Conservation (phyloP, 2,329 filamentous ascomycete species). For the Botrytis fragariae region DNA sequence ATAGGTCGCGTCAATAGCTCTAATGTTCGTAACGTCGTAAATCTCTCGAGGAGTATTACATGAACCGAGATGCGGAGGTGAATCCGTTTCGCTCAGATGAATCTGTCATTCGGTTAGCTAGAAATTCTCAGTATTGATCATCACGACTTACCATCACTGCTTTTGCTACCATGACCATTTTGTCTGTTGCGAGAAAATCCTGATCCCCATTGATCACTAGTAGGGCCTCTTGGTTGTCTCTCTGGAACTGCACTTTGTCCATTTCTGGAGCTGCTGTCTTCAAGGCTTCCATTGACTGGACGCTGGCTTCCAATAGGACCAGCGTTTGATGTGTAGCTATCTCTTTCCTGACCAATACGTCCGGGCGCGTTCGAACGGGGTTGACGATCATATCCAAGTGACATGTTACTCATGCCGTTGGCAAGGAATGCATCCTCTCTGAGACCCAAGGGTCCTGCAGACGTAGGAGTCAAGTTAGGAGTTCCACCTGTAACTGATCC, state of each 20-base stretch:
- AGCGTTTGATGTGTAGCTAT: conserved; percentile 42
- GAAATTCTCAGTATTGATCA: conserved; percentile 27
- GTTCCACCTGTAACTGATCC: conserved; percentile 61
- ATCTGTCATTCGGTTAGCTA: conserved; percentile 36
- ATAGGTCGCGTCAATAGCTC: conserved; percentile 26
- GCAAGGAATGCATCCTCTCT: conserved; percentile 35
- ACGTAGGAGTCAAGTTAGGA: conserved; percentile 71
- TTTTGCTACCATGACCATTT: conserved; percentile 60
- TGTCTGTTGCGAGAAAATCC: conserved; percentile 54
- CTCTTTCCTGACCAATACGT: conserved; percentile 47
- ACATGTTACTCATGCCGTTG: conserved; percentile 59
- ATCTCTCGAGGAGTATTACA: conserved; percentile 24
- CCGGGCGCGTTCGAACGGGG: conserved; percentile 41
- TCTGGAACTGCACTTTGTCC: conserved; percentile 48
- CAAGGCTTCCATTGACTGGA: conserved; percentile 44
- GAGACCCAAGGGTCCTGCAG: conserved; percentile 60
- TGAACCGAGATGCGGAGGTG: conserved; percentile 21
- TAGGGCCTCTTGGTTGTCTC: conserved; percentile 62
- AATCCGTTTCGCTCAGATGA: conserved; percentile 36
- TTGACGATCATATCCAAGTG: conserved; percentile 45
- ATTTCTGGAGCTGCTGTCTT: conserved; percentile 34
- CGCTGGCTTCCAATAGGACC: conserved; percentile 66
- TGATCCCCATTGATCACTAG: conserved; percentile 54
- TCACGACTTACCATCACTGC: conserved; percentile 53
- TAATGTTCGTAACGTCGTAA: conserved; percentile 36